Base-by-base conservation (phyloP, 2,329 filamentous ascomycete genomes). In the Monilinia vaccinii-corymbosi region DNA sequence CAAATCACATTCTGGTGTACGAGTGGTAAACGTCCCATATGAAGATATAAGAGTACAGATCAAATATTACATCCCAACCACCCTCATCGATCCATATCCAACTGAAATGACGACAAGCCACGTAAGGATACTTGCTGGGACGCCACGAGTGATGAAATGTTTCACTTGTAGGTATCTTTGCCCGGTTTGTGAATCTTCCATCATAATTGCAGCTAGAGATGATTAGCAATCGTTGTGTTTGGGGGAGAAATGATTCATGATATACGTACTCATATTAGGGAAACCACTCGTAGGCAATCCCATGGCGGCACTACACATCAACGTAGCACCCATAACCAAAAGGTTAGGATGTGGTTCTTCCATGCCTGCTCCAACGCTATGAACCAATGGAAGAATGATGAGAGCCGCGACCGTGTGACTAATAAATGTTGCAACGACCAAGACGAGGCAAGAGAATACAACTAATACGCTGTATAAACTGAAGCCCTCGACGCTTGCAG, bases 241-340 rank as follows among this genome's bases (percentile, higher is more conserved):
- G n/a, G 32, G 14, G 10, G 11, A 5, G n/a, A 44, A 21, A 23
- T 7, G 9, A n/a, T 23, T 44, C 2, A 13, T 60, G 32, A n/a
- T 44, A 48, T 49, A 88, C 91, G 81, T 83, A 96, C 92, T 99
- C 94, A 99, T 99, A 68, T 99, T 99, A 1, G 94, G 94, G 77
- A 99, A 99, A 10, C 94, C 95, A 72, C 87, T 93, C 0, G 94
- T 99, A 3, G 94, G 94, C 74, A 99, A 75, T 14, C 87, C 94
- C 94, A 99, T 99, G 2, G 91, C 94, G n/a, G 92, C 92, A 65
- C 88, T 93, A 71, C 94, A 97, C 91, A 99, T 99, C 64, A 99
- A 76, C 13, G 96, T 93, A 58, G 89, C 87, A 0, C 86, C 89
- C 93, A 99, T 97, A 64, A 99, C 94, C 61, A 99, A 77, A 62